These are phyloP conservation scores for Tuber aestivum DNA, from an alignment of 495 filamentous ascomycete species.

Conservation along the genomic window DNA sequence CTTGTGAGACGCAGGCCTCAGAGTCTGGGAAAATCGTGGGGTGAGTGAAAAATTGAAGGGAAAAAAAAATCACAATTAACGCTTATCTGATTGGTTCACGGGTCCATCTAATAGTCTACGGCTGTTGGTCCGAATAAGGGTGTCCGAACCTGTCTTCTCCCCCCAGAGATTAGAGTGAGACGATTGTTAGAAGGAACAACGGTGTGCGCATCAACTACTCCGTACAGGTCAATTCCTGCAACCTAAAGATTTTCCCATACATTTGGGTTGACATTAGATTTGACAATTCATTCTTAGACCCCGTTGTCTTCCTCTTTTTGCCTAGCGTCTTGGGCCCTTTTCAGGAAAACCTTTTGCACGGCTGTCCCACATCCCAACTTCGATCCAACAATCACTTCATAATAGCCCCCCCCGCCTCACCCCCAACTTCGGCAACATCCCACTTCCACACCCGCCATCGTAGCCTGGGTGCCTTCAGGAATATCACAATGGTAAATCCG, in stretches of 20 bases:
- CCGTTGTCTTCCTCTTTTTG: background rate
- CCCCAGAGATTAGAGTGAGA: background rate
- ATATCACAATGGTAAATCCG: constrained; percentile 21
- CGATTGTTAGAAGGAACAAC: background rate
- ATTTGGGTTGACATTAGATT: background rate
- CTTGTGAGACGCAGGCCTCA: background rate
- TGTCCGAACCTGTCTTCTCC: too few relatives aligned
- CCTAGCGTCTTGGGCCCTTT: background rate
- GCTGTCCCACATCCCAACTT: background rate
- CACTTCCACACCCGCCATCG: background rate
- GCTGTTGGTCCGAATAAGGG: too few relatives aligned
- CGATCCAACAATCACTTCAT: background rate
- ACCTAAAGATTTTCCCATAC: background rate
- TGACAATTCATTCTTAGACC: background rate
- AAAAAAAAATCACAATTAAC: background rate
- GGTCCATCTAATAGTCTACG: background rate
- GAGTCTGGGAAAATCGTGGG: background rate
- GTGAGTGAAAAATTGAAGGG: background rate
- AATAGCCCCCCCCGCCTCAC: background rate
- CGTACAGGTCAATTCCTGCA: background rate
- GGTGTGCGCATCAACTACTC: background rate
- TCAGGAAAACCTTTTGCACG: background rate
- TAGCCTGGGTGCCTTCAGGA: background rate
- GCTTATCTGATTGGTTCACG: background rate
- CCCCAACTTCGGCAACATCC: background rate